Percentiles rank a stretch among this genome's conserved stretches.
Conservation (phyloP, 768 basidiomycete species). For the Melanogaster broomeanus region DNA sequence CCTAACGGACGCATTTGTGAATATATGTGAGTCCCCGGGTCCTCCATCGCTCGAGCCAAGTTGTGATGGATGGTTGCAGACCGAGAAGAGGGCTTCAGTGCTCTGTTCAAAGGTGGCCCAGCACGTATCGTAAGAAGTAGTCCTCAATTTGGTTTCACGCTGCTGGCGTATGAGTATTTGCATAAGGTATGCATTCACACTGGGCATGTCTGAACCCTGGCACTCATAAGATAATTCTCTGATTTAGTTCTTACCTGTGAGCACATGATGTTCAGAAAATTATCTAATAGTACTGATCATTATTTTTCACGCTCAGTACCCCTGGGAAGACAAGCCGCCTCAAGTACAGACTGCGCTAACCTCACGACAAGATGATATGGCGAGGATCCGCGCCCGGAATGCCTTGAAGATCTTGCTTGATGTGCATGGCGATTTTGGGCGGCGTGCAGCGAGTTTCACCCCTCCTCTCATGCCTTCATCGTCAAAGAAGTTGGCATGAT, state of each 20-base stretch:
- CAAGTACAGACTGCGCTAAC: conserved; percentile 73
- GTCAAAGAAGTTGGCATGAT: conserved; percentile 22
- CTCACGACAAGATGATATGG: conserved; percentile 76
- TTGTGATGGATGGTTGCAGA: conserved; percentile 44
- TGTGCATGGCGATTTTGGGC: conserved; percentile 87
- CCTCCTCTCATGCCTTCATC: conserved; percentile 24
- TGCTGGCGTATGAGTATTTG: conserved; percentile 77
- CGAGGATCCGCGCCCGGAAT: conserved; percentile 89
- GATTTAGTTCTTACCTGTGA: conserved; percentile 34
- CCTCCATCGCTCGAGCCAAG: conserved; percentile 6
- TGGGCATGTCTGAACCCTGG: background rate
- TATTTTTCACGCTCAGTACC: conserved; percentile 55
- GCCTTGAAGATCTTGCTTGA: conserved; percentile 91
- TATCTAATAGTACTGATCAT: conserved; percentile 1
- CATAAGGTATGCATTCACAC: conserved; percentile 50
- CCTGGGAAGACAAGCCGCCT: conserved; percentile 69
- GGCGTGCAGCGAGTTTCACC: conserved; percentile 45
- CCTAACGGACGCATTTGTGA: conserved; percentile 82
- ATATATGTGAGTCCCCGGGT: conserved; percentile 67
- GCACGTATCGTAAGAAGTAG: conserved; percentile 88
- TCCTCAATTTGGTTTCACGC: conserved; percentile 92
- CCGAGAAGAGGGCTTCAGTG: conserved; percentile 85
- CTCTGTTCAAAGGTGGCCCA: conserved; percentile 90
- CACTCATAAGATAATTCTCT: background rate
- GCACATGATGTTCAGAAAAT: conserved; percentile 5